phyloP scores from a whole-genome alignment of 208 protist species.

The Leishmania aethiopica region DNA sequence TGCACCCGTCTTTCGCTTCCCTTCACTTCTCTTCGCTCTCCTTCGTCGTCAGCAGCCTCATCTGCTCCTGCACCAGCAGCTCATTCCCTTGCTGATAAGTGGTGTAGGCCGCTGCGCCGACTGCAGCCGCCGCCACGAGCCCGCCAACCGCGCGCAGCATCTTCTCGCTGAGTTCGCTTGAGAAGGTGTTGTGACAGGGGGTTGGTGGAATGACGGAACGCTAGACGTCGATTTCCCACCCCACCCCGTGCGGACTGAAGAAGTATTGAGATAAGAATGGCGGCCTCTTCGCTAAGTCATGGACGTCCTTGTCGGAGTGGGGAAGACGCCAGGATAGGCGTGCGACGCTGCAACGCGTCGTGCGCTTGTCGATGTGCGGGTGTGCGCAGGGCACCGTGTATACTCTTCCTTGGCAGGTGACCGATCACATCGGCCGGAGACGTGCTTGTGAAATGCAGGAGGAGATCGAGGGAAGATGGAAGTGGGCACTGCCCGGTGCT shows the following conservation, averaged over 20 bases:
- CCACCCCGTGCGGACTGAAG: background rate
- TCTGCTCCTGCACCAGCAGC: conserved; percentile 37
- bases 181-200: background rate
- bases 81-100: conserved; percentile 40
- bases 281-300: background rate
- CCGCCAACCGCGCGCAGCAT: conserved; percentile 30
- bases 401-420: background rate
- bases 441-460: background rate
- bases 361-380: background rate
- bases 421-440: background rate
- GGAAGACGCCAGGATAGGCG: background rate
- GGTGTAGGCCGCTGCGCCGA: conserved; percentile 29
- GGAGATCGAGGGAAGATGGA: background rate
- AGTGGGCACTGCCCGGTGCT: background rate
- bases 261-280: background rate
- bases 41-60: conserved; percentile 25
- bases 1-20: background rate
- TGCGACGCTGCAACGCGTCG: background rate
- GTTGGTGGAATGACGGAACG: background rate
- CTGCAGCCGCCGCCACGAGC: conserved; percentile 22
- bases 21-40: background rate
- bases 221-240: background rate
- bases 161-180: background rate
- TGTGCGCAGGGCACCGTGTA: background rate
- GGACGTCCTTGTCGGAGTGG: background rate